Conservation (phyloP, 805 yeast genomes). For the Yarrowia hollandica region DNA sequence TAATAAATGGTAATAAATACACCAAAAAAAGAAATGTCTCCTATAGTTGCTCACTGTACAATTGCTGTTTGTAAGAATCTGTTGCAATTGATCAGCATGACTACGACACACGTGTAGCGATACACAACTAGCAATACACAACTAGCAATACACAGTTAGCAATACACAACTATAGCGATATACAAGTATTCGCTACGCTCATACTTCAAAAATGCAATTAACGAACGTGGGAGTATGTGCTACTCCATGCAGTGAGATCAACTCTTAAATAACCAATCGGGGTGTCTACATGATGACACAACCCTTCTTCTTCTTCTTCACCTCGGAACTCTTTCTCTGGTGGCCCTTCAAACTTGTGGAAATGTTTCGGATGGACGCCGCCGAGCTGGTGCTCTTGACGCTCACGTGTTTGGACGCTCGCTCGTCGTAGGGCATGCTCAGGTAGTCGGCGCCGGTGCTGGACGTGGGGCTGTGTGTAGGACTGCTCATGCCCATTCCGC, state of each 20-base stretch:
- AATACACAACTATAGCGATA: no score
- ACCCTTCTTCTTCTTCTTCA: constrained; percentile 25
- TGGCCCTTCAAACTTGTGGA: constrained; percentile 23
- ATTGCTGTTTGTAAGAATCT: no score
- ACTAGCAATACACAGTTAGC: no score
- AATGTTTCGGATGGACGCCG: constrained; percentile 17
- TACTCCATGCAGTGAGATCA: constrained; percentile 28
- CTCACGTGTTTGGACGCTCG: constrained; percentile 12
- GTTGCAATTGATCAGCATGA: no score
- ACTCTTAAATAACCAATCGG: constrained; percentile 10
- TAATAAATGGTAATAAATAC: no score
- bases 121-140: no score
- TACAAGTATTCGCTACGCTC: no score
- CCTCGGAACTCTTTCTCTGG: constrained; percentile 9
- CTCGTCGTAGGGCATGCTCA: constrained; percentile 6
- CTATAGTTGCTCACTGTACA: no score
- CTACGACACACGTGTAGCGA: no score
- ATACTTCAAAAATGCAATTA: constrained; percentile 8
- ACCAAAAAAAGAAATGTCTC: no score
- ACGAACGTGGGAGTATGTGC: constrained; percentile 26
- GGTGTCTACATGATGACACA: constrained; percentile 22
- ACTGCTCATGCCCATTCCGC: constrained; percentile 17
- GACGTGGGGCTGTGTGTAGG: constrained; percentile 17
- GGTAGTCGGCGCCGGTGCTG: constrained; percentile 11
- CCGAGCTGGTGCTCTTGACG: constrained; percentile 22